These are phyloP conservation scores for Triadica sebifera DNA, from an alignment of 345 rosid genomes.

Conservation along the genomic window DNA sequence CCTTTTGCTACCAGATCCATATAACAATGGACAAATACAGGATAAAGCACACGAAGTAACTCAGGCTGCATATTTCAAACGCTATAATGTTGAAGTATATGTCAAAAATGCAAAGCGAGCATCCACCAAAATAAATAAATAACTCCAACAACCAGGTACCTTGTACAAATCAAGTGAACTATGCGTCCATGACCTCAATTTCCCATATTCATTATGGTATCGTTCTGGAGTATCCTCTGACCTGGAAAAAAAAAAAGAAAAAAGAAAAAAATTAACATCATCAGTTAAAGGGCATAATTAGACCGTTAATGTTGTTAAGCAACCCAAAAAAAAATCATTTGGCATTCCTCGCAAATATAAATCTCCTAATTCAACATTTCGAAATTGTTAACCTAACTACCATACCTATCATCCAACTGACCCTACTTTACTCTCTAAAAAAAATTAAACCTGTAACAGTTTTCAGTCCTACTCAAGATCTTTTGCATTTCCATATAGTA, in stretches of 20 bases:
- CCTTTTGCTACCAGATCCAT: constrained; percentile 90
- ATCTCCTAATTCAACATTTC: constrained; percentile 2
- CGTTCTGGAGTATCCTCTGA: constrained; percentile 60
- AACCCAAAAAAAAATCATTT: background rate
- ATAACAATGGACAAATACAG: constrained; percentile 86
- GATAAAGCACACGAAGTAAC: constrained; percentile 93
- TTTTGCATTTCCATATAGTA: background rate
- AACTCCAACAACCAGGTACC: constrained; percentile 33
- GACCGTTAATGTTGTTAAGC: background rate
- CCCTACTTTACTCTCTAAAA: background rate
- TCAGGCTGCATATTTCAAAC: constrained; percentile 67
- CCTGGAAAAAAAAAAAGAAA: constrained; percentile 24
- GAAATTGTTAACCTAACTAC: background rate
- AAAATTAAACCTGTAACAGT: background rate
- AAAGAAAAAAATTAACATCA: background rate
- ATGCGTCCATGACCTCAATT: constrained; percentile 79
- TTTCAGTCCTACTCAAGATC: background rate
- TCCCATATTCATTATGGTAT: constrained; percentile 72
- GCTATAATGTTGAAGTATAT: background rate
- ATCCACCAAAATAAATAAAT: background rate
- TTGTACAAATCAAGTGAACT: constrained; percentile 82
- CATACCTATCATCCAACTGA: background rate
- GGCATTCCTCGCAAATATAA: background rate
- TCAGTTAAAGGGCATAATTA: background rate
- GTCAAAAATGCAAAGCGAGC: background rate